phyloP scores from a whole-genome alignment of 1,139 yeast species.

The Wickerhamiella infanticola region DNA sequence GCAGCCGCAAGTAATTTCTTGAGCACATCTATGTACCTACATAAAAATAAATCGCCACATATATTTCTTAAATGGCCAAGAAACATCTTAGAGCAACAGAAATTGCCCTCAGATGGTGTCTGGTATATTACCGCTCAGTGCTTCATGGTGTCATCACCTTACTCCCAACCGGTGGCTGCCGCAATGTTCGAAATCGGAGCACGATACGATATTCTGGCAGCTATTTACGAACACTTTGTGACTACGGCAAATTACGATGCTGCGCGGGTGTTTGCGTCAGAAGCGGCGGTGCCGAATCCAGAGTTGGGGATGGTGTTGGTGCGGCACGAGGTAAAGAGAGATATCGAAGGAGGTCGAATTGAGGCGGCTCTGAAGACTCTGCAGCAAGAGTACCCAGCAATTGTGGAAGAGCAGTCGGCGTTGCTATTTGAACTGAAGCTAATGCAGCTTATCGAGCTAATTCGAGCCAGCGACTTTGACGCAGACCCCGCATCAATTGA shows the following conservation, averaged over 20 bases:
- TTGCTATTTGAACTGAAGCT: constrained; percentile 26
- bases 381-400: constrained; percentile 26
- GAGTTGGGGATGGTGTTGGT: constrained; percentile 15
- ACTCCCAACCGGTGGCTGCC: neutral
- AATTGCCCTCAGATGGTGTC: no score
- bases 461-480: constrained; percentile 18
- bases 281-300: constrained; percentile 19
- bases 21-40: no score
- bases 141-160: no score
- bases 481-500: constrained; percentile 11
- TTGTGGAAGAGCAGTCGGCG: constrained; percentile 23
- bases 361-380: constrained; percentile 26
- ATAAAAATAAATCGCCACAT: no score
- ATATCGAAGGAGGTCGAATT: constrained; percentile 24
- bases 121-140: no score
- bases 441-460: constrained; percentile 27
- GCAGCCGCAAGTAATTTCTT: no score
- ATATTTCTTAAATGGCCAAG: no score
- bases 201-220: constrained; percentile 19
- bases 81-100: no score
- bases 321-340: constrained; percentile 22
- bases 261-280: constrained; percentile 25
- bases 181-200: no score
- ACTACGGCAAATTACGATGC: constrained; percentile 27
- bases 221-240: constrained; percentile 27